Evolutionary conservation across 2,329 filamentous ascomycete species (phyloP).

Genomic region (Pezizomycotina sp.): DNA sequence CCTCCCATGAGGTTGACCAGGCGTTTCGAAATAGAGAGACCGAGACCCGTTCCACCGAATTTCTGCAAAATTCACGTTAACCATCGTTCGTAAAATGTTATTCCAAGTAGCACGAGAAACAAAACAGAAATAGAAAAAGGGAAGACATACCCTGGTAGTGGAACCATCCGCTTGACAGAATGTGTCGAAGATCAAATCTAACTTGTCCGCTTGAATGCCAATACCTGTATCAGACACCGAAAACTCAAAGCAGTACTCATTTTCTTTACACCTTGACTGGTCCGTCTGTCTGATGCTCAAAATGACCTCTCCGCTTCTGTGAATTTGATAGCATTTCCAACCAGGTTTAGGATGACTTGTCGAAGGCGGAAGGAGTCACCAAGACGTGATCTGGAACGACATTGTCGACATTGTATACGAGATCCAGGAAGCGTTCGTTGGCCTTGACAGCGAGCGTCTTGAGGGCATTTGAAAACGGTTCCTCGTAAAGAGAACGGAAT

Average conservation of each 20-base stretch:
- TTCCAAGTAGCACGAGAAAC: no score
- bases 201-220: conserved; percentile 85
- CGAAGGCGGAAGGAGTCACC: conserved; percentile 91
- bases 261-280: conserved; percentile 46
- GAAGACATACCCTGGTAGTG: conserved; percentile 42
- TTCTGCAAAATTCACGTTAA: conserved; percentile 41
- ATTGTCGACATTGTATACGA: conserved; percentile 85
- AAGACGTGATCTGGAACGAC: conserved; percentile 89
- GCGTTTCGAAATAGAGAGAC: conserved; percentile 85
- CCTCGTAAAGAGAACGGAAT: conserved; percentile 89
- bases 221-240: conserved; percentile 93
- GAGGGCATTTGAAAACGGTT: conserved; percentile 88
- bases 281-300: conserved; percentile 67
- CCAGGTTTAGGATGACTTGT: conserved; percentile 92
- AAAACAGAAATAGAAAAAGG: no score
- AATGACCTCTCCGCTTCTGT: conserved; percentile 94
- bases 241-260: conserved; percentile 89
- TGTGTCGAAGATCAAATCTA: conserved; percentile 94
- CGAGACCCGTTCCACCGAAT: conserved; percentile 87
- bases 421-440: conserved; percentile 83
- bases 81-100: no score
- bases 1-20: conserved; percentile 93
- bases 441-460: conserved; percentile 96
- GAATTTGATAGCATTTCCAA: conserved; percentile 98
- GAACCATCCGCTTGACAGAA: conserved; percentile 97